Conservation (phyloP, 1,284 basidiomycete species). For the Pholiota adiposa region DNA sequence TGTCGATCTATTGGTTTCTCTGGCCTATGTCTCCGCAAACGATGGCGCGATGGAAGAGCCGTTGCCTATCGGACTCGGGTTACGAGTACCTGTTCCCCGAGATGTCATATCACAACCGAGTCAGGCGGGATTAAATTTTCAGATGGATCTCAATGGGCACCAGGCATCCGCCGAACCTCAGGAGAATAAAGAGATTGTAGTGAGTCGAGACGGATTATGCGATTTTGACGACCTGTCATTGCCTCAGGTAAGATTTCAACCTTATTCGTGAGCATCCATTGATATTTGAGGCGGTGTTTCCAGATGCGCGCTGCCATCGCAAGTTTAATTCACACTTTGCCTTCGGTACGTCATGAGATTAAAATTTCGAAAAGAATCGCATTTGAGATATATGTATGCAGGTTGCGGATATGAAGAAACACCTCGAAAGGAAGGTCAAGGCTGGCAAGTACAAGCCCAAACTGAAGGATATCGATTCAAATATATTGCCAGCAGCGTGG, state of each 20-base stretch:
- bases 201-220: conserved; percentile 42
- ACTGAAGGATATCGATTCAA: conserved; percentile 50
- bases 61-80: conserved; percentile 58
- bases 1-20: conserved; percentile 65
- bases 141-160: too few species aligned
- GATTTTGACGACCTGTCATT: conserved; percentile 53
- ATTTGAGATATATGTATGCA: conserved; percentile 23
- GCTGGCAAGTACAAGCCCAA: conserved; percentile 52
- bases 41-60: conserved; percentile 57
- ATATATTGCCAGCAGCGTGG: conserved; percentile 60
- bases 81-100: conserved; percentile 45
- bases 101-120: background rate
- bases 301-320: conserved; percentile 53
- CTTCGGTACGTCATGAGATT: conserved; percentile 40
- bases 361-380: background rate
- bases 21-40: conserved; percentile 56
- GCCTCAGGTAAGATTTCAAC: conserved; percentile 31
- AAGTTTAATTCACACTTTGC: conserved; percentile 49
- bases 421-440: conserved; percentile 52
- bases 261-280: background rate
- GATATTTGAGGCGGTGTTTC: background rate
- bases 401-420: conserved; percentile 58
- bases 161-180: background rate
- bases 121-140: too few species aligned
- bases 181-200: conserved; percentile 6